phyloP scores from a whole-genome alignment of 1,284 basidiomycete species.

The Leccinum ponderosum region DNA sequence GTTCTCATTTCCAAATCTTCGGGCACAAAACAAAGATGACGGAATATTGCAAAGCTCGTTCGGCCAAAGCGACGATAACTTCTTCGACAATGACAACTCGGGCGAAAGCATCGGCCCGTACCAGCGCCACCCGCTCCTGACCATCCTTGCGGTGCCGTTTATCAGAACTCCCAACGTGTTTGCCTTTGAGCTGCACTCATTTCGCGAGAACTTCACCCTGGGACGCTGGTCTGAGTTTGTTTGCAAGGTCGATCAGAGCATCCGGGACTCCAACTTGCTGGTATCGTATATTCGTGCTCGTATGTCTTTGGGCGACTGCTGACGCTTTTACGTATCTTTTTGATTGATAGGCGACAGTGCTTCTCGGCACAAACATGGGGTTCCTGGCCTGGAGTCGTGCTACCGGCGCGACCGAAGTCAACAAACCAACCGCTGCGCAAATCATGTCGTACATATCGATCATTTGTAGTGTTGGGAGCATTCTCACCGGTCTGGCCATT shows the following conservation, averaged over 20 bases:
- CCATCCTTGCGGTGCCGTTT: constrained; percentile 22
- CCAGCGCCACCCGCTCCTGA: constrained; percentile 18
- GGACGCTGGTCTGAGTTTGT: constrained; percentile 31
- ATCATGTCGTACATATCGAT: constrained; percentile 34
- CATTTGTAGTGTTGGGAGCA: constrained; percentile 31
- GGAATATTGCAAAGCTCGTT: constrained; percentile 31
- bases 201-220: constrained; percentile 28
- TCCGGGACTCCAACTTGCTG: constrained; percentile 27
- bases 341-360: constrained; percentile 28
- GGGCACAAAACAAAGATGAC: constrained; percentile 17
- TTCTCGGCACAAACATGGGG: constrained; percentile 25
- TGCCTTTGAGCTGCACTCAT: constrained; percentile 27
- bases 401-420: neutral
- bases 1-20: neutral
- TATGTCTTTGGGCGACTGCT: neutral
- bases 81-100: constrained; percentile 30
- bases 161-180: constrained; percentile 30
- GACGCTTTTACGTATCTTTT: neutral
- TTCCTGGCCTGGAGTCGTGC: constrained; percentile 19
- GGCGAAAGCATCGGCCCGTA: constrained; percentile 17
- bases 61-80: constrained; percentile 30
- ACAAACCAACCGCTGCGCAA: constrained; percentile 18
- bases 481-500: constrained; percentile 29
- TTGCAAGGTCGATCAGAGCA: constrained; percentile 25
- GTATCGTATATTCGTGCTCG: constrained; percentile 8